These are phyloP conservation scores for Nothophytophthora sp. DNA, from an alignment of 352 stramenopile species.

Conservation along the genomic window DNA sequence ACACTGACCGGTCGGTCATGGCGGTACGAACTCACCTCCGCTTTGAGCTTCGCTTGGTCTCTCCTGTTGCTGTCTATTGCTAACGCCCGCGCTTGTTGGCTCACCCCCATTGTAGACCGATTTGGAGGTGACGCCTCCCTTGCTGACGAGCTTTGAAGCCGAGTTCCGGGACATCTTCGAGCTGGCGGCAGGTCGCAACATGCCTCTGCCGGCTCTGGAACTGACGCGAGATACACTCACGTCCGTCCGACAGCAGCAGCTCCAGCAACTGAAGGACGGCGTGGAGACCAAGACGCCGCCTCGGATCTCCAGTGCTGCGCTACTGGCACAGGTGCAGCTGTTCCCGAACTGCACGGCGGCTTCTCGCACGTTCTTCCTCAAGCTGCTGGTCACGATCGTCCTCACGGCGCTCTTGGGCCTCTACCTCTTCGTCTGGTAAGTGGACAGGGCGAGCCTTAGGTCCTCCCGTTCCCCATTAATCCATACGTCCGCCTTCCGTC, in stretches of 20 bases:
- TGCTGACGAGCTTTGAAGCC: conserved; percentile 55
- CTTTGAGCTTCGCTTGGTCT: background rate
- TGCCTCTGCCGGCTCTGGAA: conserved; percentile 45
- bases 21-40: conserved; percentile 20
- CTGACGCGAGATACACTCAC: conserved; percentile 48
- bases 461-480: background rate
- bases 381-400: conserved; percentile 61
- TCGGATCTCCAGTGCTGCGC: conserved; percentile 40
- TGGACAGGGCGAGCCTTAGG: background rate
- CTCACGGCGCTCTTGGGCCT: conserved; percentile 54
- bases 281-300: conserved; percentile 13
- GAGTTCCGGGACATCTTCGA: conserved; percentile 84
- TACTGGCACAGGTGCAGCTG: conserved; percentile 54
- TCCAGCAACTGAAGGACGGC: conserved; percentile 18
- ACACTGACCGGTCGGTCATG: conserved; percentile 41
- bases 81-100: conserved; percentile 4
- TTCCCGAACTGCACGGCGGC: conserved; percentile 40
- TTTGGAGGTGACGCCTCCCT: conserved; percentile 29
- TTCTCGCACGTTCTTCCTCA: conserved; percentile 71
- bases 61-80: no score
- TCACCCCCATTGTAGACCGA: conserved; percentile 53
- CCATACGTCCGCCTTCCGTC: background rate
- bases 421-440: conserved; percentile 47
- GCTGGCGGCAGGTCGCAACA: conserved; percentile 44
- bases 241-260: conserved; percentile 20